Evolutionary conservation across 2,329 filamentous ascomycete genomes (phyloP).

Genomic region (Clonostachys rhizophaga): DNA sequence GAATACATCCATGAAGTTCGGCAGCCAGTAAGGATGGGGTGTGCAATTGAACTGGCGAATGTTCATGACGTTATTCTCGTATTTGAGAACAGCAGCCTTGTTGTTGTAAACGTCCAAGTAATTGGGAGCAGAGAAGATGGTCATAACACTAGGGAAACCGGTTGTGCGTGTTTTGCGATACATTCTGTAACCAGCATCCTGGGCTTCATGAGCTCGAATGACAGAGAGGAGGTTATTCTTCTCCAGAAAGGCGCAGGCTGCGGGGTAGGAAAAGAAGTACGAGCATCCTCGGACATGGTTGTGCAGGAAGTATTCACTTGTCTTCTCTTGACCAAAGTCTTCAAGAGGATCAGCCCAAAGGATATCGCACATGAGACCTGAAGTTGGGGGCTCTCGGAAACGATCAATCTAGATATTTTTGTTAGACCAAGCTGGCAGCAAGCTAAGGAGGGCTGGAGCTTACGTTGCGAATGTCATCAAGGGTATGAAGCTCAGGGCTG

Average conservation of each 20-base stretch:
- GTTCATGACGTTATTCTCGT: constrained; percentile 99
- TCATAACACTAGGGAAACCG: constrained; percentile 99
- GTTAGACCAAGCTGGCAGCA: neutral
- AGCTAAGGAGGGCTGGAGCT: constrained; percentile 19
- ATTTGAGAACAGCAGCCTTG: constrained; percentile 97
- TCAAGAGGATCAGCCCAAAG: constrained; percentile 98
- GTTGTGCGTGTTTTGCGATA: constrained; percentile 98
- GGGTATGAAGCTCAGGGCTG: constrained; percentile 90
- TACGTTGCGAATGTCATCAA: constrained; percentile 89
- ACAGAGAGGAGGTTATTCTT: constrained; percentile 98
- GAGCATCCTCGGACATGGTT: constrained; percentile 98
- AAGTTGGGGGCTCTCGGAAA: constrained; percentile 94
- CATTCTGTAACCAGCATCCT: constrained; percentile 98
- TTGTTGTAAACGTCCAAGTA: constrained; percentile 99
- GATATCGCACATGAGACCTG: constrained; percentile 98
- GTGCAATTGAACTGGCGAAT: constrained; percentile 99
- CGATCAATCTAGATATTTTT: constrained; percentile 70
- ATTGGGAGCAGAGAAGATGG: constrained; percentile 98
- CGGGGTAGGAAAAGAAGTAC: constrained; percentile 98
- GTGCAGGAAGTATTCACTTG: constrained; percentile 94
- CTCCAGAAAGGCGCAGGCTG: constrained; percentile 94
- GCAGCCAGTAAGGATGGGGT: constrained; percentile 97
- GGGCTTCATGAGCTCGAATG: constrained; percentile 95
- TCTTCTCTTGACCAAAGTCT: constrained; percentile 98
- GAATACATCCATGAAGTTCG: constrained; percentile 99